A percentile compares a stretch with the other conserved stretches of the same genome.
These are phyloP conservation scores for Neltuma alba DNA, from an alignment of 306 rosid species.

Conservation along the genomic window DNA sequence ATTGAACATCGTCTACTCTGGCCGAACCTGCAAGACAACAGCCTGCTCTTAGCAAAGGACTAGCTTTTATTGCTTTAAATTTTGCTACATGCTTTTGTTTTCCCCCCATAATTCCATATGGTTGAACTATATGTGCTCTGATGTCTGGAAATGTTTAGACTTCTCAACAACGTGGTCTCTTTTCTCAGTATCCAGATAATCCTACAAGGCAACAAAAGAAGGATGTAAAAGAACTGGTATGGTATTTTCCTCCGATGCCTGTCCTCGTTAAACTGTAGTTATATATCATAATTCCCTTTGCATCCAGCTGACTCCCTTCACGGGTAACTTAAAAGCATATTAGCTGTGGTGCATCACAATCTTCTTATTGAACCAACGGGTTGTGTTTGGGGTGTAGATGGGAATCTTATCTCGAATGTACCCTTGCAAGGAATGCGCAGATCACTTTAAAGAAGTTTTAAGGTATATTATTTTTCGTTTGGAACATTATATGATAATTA, in stretches of 20 bases:
- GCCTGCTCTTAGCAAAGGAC: neutral
- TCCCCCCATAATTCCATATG: neutral
- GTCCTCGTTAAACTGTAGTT: neutral
- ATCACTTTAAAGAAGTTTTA: constrained; percentile 84
- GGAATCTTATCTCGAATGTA: constrained; percentile 77
- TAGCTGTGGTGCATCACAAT: neutral
- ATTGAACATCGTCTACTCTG: neutral
- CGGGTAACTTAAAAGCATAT: neutral
- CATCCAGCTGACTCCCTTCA: constrained; percentile 4
- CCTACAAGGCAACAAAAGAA: constrained; percentile 98
- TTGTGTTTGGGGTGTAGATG: constrained; percentile 55
- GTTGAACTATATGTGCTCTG: neutral
- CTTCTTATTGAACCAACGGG: constrained; percentile 20
- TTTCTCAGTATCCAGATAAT: constrained; percentile 83
- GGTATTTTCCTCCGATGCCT: constrained; percentile 30
- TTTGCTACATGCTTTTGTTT: neutral
- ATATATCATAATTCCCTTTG: constrained; percentile 5
- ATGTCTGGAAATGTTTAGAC: constrained; percentile 1
- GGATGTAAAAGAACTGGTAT: constrained; percentile 93
- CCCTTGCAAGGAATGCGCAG: constrained; percentile 93
- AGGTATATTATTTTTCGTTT: constrained; percentile 51
- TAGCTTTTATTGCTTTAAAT: neutral
- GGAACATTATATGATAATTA: neutral
- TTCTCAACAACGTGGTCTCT: constrained; percentile 23
- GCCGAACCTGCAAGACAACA: neutral